Evolutionary conservation across 1,284 basidiomycete genomes (phyloP).

Genomic region (Trametes pubescens): DNA sequence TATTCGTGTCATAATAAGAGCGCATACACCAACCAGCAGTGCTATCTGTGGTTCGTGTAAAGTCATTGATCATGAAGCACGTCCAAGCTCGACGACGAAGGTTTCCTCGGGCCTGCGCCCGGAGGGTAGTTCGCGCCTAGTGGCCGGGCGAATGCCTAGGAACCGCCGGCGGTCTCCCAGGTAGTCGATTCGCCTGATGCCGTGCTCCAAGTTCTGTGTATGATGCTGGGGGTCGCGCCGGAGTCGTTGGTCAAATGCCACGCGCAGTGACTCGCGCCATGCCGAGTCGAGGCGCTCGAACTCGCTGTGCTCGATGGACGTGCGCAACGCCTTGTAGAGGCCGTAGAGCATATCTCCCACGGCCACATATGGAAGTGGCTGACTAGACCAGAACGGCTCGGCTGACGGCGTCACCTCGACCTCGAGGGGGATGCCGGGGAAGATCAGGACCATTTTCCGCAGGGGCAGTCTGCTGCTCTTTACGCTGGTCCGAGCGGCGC

Average conservation of each 20-base stretch:
- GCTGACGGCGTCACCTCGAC: slow-evolving; percentile 24
- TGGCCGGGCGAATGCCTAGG: slow-evolving; percentile 26
- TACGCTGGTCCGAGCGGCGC: slow-evolving; percentile 19
- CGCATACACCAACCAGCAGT: background rate
- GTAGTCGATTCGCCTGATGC: slow-evolving; percentile 35
- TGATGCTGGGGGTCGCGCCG: slow-evolving; percentile 24
- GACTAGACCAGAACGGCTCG: slow-evolving; percentile 18
- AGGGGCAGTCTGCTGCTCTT: slow-evolving; percentile 23
- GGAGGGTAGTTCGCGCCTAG: slow-evolving; percentile 15
- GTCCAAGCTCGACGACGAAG: slow-evolving; percentile 28
- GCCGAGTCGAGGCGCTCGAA: slow-evolving; percentile 11
- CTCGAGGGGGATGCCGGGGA: slow-evolving; percentile 24
- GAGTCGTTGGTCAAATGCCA: slow-evolving; percentile 30
- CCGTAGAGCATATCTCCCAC: slow-evolving; percentile 33
- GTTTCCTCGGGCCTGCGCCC: slow-evolving; percentile 21
- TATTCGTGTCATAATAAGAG: background rate
- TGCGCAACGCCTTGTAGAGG: slow-evolving; percentile 30
- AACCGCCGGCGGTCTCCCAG: slow-evolving; percentile 30
- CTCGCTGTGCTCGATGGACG: slow-evolving; percentile 21
- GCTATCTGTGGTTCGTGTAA: background rate
- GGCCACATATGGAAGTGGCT: slow-evolving; percentile 29
- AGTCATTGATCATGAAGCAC: background rate
- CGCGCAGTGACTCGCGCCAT: slow-evolving; percentile 19
- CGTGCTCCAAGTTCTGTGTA: slow-evolving; percentile 25
- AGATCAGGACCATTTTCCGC: slow-evolving; percentile 15